Base-by-base conservation (phyloP, 2,329 filamentous ascomycete species). In the Monosporascus sp. region DNA sequence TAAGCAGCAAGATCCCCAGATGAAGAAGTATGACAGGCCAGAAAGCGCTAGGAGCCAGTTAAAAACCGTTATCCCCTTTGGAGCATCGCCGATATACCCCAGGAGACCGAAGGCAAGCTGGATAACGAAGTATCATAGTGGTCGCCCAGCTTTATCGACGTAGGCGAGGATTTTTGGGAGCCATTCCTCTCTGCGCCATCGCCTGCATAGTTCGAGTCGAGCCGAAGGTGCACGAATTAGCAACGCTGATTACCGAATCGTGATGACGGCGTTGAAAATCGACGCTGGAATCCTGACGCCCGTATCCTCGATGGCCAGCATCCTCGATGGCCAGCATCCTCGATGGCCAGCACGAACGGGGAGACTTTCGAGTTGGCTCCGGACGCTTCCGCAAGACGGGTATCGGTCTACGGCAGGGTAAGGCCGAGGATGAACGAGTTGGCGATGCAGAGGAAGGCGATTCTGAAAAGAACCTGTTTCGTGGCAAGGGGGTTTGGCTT, bases 21-120 rank as follows among this genome's bases (percentile, higher is more conserved):
- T 86, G 70, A 91, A 89, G 67, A 92, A 82, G 55, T 82, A 85
- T 2, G 83, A 82, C 9, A 91, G 80, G 49, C 86, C 88, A 0
- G 86, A 89, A 20, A 92, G 79, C 0, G 88, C 80, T 38, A 90
- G 75, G 51, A 88, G 76, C 84, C 84, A 88, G 61, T 73, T 74
- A 71, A 87, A 87, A 56, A 83, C 75, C 1, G 69, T 70, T 38
- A 60, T 64, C 58, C 68, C 72, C 51, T 67, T 67, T 5, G 62
- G 60, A 3, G 78, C 74, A 65, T 73, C 69, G 44, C 74, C 77
- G 50, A 86, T 70, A 66, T 82, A 86, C 38, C 80, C 81, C 15
- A 86, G 72, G 47, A 83, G 70, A 18, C 83, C 83, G 46, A 86
- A 76, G n/a, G 66, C 66, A n/a, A 82, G 69, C 59, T 79, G 75